Evolutionary conservation across 2,329 filamentous ascomycete genomes (phyloP).

Genomic region (Onygenales sp.): DNA sequence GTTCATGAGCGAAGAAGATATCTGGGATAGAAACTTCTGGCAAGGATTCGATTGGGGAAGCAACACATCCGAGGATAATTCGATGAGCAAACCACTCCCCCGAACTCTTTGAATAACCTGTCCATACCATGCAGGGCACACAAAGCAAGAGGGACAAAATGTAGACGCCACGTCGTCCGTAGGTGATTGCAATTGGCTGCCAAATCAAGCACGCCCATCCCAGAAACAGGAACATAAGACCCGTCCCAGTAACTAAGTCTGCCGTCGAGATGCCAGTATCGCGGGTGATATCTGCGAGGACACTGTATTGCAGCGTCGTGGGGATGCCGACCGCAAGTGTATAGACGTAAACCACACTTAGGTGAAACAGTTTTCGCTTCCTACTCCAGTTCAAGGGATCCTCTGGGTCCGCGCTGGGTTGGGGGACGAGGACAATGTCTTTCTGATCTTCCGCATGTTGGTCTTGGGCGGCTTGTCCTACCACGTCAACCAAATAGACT

Average conservation of each 20-base stretch:
- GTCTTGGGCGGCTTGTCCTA: background rate
- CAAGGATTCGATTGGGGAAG: conserved; percentile 41
- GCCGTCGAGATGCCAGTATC: conserved; percentile 38
- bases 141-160: conserved; percentile 33
- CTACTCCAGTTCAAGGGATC: conserved; percentile 32
- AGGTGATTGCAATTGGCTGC: conserved; percentile 45
- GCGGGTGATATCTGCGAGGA: conserved; percentile 38
- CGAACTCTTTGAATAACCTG: conserved; percentile 33
- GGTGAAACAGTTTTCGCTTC: conserved; percentile 23
- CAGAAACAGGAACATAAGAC: conserved; percentile 44
- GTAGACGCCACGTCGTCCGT: conserved; percentile 43
- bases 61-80: conserved; percentile 39
- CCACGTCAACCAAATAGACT: conserved; percentile 11
- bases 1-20: conserved; percentile 37
- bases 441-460: conserved; percentile 2
- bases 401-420: conserved; percentile 26
- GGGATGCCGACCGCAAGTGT: conserved; percentile 42
- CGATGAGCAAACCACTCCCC: conserved; percentile 40
- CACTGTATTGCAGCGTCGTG: conserved; percentile 40
- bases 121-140: conserved; percentile 35
- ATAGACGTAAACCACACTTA: conserved; percentile 29
- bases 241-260: conserved; percentile 41
- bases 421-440: conserved; percentile 10
- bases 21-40: conserved; percentile 39
- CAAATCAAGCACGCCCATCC: conserved; percentile 44